phyloP scores from a whole-genome alignment of 495 filamentous ascomycete species.

The Aspergillus panamensis region DNA sequence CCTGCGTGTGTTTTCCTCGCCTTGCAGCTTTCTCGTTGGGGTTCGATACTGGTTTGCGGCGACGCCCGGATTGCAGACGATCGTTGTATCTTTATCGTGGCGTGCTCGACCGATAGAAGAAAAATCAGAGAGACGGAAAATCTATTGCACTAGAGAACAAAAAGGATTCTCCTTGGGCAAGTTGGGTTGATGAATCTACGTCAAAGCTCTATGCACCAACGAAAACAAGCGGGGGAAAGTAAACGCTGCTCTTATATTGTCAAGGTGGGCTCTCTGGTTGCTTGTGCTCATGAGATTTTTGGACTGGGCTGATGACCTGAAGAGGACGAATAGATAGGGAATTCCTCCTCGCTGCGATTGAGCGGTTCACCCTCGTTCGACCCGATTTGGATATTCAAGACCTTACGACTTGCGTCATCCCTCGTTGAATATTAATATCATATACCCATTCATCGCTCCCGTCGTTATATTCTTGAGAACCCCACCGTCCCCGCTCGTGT shows the following conservation, averaged over 20 bases:
- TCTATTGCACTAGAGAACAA: neutral
- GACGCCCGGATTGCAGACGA: neutral
- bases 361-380: neutral
- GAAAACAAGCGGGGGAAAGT: neutral
- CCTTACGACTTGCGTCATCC: neutral
- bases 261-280: neutral
- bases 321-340: neutral
- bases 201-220: neutral
- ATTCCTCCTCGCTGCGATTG: neutral
- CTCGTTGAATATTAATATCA: neutral
- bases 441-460: neutral
- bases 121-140: neutral
- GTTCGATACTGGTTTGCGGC: neutral
- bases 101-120: neutral
- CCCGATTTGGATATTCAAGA: neutral
- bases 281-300: neutral
- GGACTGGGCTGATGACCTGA: neutral
- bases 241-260: neutral
- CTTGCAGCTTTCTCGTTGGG: neutral
- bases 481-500: slow-evolving; percentile 4
- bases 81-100: neutral
- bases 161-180: neutral
- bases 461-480: neutral
- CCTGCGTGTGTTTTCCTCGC: slow-evolving; percentile 6
- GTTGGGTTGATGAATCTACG: neutral